Evolutionary conservation across 2,329 filamentous ascomycete genomes (phyloP).

Genomic region (Alternaria triticimaculans): DNA sequence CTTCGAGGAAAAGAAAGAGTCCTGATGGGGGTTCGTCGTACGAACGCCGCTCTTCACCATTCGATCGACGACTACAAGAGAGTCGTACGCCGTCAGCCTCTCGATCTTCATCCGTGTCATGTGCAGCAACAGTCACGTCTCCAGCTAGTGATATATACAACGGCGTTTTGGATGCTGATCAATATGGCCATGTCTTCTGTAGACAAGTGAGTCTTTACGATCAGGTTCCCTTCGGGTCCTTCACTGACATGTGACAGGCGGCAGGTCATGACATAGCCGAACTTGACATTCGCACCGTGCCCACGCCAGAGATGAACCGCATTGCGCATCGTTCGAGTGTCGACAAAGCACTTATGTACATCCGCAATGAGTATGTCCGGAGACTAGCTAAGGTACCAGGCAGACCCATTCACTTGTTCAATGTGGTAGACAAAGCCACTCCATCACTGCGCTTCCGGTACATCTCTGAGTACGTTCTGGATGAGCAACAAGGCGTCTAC

Average conservation of each 20-base stretch:
- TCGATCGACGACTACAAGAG: conserved; percentile 20
- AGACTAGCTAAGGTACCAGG: conserved; percentile 36
- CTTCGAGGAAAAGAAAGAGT: conserved; percentile 35
- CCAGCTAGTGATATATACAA: conserved; percentile 48
- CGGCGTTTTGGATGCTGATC: conserved; percentile 46
- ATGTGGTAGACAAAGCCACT: conserved; percentile 63
- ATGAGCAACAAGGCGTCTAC: conserved; percentile 60
- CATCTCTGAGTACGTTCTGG: conserved; percentile 67
- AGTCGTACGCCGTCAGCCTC: conserved; percentile 26
- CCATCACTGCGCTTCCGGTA: conserved; percentile 72
- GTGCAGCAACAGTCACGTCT: conserved; percentile 8
- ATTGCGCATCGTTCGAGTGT: conserved; percentile 37
- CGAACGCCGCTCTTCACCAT: conserved; percentile 31
- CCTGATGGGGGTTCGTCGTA: conserved; percentile 20
- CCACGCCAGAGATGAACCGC: conserved; percentile 46
- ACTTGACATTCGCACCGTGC: conserved; percentile 43
- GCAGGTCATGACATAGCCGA: conserved; percentile 24
- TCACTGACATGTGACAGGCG: conserved; percentile 11
- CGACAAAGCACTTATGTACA: conserved; percentile 40
- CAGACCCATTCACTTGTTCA: conserved; percentile 65
- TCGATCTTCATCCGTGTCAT: conserved; percentile 32
- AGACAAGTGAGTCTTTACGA: conserved; percentile 33
- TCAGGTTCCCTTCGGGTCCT: not conserved
- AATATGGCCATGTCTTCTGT: conserved; percentile 47
- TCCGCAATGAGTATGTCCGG: conserved; percentile 49